A percentile compares a stretch with the other conserved stretches of the same genome.
These are phyloP conservation scores for Populus euphratica DNA, from an alignment of 345 rosid genomes.

Conservation along the genomic window DNA sequence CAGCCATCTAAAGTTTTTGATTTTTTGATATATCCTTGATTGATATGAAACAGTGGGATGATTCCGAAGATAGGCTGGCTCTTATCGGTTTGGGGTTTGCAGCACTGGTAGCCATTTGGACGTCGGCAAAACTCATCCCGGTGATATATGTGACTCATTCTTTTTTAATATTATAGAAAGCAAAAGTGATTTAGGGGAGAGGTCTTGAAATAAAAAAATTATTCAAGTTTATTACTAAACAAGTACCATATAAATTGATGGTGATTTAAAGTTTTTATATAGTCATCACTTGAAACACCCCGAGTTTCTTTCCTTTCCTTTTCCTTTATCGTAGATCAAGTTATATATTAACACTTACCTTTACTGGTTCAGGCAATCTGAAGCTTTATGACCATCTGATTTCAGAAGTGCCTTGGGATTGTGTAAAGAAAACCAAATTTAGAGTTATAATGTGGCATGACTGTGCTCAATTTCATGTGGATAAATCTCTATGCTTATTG, in stretches of 20 bases:
- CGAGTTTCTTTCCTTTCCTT: neutral
- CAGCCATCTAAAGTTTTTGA: neutral
- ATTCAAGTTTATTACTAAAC: neutral
- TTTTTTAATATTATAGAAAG: constrained; percentile 6
- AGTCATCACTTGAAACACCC: neutral
- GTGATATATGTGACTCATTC: constrained; percentile 30
- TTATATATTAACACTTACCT: neutral
- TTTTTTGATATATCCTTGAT: constrained; percentile 4
- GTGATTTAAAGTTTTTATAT: neutral
- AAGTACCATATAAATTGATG: neutral
- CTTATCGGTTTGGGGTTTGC: constrained; percentile 78
- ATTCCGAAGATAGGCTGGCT: constrained; percentile 73
- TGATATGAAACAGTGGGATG: constrained; percentile 58
- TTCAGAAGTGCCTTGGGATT: neutral
- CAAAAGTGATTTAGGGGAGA: constrained; percentile 2
- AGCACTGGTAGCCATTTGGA: constrained; percentile 64
- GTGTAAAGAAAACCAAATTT: constrained; percentile 6
- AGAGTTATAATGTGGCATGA: neutral
- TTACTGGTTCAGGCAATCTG: neutral
- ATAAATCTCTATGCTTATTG: neutral
- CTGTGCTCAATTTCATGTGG: neutral
- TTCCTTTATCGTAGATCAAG: neutral
- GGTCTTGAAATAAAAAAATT: neutral
- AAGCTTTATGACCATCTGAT: neutral
- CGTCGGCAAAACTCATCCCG: constrained; percentile 61